These are phyloP conservation scores for Allomyces javanicus DNA, from an alignment of 192 early-diverging fungal genomes.

Conservation along the genomic window DNA sequence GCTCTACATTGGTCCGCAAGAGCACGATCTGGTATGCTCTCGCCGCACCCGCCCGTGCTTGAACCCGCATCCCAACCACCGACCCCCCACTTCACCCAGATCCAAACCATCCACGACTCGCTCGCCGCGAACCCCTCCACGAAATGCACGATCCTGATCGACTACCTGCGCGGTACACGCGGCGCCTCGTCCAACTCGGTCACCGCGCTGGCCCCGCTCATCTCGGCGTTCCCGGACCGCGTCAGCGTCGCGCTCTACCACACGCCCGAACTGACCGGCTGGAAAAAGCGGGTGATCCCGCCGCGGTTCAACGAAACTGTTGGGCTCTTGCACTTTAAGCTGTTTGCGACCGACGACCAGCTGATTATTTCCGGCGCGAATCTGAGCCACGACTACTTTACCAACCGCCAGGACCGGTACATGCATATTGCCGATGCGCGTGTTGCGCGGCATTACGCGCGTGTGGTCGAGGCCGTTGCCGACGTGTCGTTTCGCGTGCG, in stretches of 20 bases:
- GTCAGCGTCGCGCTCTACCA: constrained; percentile 64
- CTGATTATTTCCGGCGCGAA: constrained; percentile 59
- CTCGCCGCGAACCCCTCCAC: constrained; percentile 26
- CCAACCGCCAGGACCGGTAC: constrained; percentile 87
- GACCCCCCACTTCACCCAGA: constrained; percentile 12
- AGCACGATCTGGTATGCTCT: constrained; percentile 38
- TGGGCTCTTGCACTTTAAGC: constrained; percentile 88
- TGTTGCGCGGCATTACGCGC: constrained; percentile 49
- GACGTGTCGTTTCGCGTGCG: constrained; percentile 36
- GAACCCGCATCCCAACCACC: neutral
- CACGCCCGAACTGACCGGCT: constrained; percentile 55
- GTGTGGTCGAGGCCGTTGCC: constrained; percentile 39
- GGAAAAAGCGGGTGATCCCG: constrained; percentile 51
- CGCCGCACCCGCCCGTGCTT: neutral
- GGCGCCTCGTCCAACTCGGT: constrained; percentile 38
- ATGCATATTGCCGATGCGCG: constrained; percentile 36
- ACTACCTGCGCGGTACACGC: constrained; percentile 72
- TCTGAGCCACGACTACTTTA: constrained; percentile 84
- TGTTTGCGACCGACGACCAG: constrained; percentile 72
- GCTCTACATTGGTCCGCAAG: constrained; percentile 69
- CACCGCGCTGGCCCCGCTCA: constrained; percentile 37
- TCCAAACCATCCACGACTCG: constrained; percentile 35
- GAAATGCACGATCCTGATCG: constrained; percentile 58
- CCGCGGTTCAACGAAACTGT: constrained; percentile 79
- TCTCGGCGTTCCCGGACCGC: constrained; percentile 39